Evolutionary conservation across 148 eudicot species (phyloP).

Genomic region (Arbutus unedo): DNA sequence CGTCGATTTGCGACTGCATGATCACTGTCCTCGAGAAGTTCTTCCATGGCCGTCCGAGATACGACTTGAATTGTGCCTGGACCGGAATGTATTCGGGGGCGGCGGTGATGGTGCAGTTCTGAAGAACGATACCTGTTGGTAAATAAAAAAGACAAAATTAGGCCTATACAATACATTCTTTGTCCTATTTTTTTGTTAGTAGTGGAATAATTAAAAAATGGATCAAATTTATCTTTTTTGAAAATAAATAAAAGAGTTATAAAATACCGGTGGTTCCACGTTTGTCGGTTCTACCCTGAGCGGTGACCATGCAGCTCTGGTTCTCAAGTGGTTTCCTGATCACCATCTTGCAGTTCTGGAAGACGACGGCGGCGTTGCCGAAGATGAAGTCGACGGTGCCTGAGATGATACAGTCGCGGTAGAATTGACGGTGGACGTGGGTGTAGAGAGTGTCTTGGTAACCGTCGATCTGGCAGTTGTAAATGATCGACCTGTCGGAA

Average conservation of each 20-base stretch:
- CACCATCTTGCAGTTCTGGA: conserved; percentile 53
- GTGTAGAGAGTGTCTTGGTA: conserved; percentile 56
- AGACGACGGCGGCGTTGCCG: conserved; percentile 54
- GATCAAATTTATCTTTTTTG: too few species aligned
- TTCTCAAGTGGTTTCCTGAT: conserved; percentile 42
- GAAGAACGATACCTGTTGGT: conserved; percentile 34
- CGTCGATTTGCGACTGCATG: conserved; percentile 56
- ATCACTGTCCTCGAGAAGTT: conserved; percentile 57
- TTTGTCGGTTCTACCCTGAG: conserved; percentile 40
- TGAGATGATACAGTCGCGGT: conserved; percentile 52
- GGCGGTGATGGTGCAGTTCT: conserved; percentile 46
- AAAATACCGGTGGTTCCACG: conserved; percentile 24
- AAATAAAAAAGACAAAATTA: background rate
- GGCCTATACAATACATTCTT: too few species aligned
- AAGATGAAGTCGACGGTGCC: conserved; percentile 71
- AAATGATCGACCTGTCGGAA: conserved; percentile 26
- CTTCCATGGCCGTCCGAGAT: conserved; percentile 75
- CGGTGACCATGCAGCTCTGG: conserved; percentile 48
- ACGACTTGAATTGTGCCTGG: conserved; percentile 28
- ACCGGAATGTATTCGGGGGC: conserved; percentile 36
- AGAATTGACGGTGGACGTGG: conserved; percentile 58
- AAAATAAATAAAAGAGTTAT: background rate
- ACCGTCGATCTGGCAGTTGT: conserved; percentile 39
- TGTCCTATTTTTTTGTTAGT: too few species aligned
- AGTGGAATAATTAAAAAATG: too few species aligned